Evolutionary conservation across 495 filamentous ascomycete species (phyloP), one percentile per base, ranked within the genome.

Genomic region (Lindgomyces ingoldianus): DNA sequence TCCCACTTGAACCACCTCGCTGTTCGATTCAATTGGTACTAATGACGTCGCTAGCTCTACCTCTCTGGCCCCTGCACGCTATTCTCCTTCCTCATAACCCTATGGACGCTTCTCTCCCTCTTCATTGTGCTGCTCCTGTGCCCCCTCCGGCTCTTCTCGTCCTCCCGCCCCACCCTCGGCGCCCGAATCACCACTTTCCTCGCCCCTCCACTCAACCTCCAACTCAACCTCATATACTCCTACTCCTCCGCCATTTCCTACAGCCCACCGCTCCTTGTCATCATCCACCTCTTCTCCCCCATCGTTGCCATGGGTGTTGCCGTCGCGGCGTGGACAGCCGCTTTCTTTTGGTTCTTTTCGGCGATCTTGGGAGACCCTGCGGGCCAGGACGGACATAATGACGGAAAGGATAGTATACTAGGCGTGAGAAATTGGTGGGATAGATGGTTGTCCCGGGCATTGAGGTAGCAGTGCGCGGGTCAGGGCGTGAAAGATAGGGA

Each of bases 371-470:
- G 86, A 1, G 83, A 87, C 69, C 85, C 84, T 36, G 83, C 85
- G 39, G 83, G 83, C n/a, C 82, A 81, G 50, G 85, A 86, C 64
- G 78, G 81, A 42, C 81, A 80, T 50, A 83, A 87, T 57, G 85
- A 87, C 64, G 86, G 86, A 9, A 78, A 81, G 33, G 79, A 82
- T 0, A 81, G 84, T 8, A 84, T 89, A 11, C 73, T 89, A 21
- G 80, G 80, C 3, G 82, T 89, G 60, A 76, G 81, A 65, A 72
- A 73, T 49, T 87, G 84, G 82, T 89, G 86, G 86, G 84, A 85
- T 63, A 74, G 72, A 29, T 87, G 82, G 81, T 72, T 88, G 36
- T 59, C 50, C 2, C 30, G 70, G 25, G 70, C 62, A 12, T 22
- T 65, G 41, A 29, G 62, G 48, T 65, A n/a, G n/a, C n/a, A n/a